Conservation (phyloP, 225 moss, liverwort and hornwort species). For the Anthoceros angustus region DNA sequence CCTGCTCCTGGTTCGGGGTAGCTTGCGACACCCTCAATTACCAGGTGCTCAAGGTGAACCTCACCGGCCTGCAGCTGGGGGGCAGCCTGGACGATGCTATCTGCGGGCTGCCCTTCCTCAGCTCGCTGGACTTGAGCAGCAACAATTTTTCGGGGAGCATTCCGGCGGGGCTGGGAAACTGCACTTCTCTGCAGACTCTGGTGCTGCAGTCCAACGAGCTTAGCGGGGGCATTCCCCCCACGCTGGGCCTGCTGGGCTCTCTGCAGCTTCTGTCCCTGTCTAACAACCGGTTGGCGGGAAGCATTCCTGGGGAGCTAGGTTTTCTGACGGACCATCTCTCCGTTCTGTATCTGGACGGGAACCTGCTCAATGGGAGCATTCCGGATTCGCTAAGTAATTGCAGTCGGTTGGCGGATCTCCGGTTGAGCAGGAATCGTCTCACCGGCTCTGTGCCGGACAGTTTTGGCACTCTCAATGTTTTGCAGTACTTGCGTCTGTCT, state of each 20-base stretch:
- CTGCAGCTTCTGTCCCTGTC: background rate
- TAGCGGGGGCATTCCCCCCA: background rate
- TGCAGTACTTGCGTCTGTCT: background rate
- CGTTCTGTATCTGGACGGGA: conserved; percentile 14
- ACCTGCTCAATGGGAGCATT: conserved; percentile 6
- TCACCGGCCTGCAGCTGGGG: conserved; percentile 16
- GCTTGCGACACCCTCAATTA: conserved; percentile 13
- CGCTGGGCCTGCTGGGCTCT: background rate
- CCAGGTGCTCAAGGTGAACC: conserved; percentile 18
- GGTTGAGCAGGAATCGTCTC: background rate
- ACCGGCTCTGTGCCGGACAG: background rate
- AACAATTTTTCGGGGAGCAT: conserved; percentile 15
- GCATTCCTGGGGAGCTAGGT: conserved; percentile 17
- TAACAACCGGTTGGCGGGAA: conserved; percentile 7
- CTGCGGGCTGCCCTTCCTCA: conserved; percentile 14
- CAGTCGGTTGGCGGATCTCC: background rate
- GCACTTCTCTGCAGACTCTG: conserved; percentile 1
- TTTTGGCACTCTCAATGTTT: background rate
- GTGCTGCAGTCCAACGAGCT: conserved; percentile 7
- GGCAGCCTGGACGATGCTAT: conserved; percentile 17
- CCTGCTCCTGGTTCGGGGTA: conserved; percentile 27
- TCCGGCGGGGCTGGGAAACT: conserved; percentile 11
- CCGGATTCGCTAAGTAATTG: background rate
- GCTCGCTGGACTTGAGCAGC: conserved; percentile 11
- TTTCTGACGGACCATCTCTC: conserved; percentile 8